A percentile compares a stretch with the other conserved stretches of the same genome.
Conservation (phyloP, 225 moss, liverwort and hornwort genomes). For the Bryoerythrophyllum caledonicum region DNA sequence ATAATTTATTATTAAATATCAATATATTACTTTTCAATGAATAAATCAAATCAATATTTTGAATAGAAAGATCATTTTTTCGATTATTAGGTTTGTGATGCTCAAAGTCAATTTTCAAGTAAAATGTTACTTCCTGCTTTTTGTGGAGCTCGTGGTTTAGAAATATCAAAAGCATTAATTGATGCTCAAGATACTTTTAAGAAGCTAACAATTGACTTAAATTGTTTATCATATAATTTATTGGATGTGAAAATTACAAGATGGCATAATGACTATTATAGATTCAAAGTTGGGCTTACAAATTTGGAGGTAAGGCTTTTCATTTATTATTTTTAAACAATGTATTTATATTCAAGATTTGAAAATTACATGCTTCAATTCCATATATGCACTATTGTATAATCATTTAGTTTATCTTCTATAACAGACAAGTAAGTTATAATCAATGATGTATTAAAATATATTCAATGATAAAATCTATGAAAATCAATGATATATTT, state of each 20-base stretch:
- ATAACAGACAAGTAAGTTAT: too few relatives aligned
- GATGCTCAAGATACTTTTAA: slow-evolving; percentile 80
- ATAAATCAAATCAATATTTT: too few relatives aligned
- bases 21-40: too few relatives aligned
- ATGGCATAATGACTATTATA: slow-evolving; percentile 82
- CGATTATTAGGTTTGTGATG: slow-evolving; percentile 67
- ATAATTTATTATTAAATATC: too few relatives aligned
- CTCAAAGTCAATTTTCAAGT: slow-evolving; percentile 76
- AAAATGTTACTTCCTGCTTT: slow-evolving; percentile 65
- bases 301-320: slow-evolving; percentile 84
- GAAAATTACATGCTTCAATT: too few relatives aligned
- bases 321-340: too few relatives aligned
- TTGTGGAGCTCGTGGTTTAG: slow-evolving; percentile 70
- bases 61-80: background rate
- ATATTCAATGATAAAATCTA: too few relatives aligned
- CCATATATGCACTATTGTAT: too few relatives aligned
- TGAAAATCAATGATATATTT: too few relatives aligned
- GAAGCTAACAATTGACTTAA: slow-evolving; percentile 51
- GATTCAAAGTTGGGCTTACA: slow-evolving; percentile 58
- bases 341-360: too few relatives aligned
- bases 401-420: too few relatives aligned
- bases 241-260: slow-evolving; percentile 76
- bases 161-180: slow-evolving; percentile 70
- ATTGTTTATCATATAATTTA: slow-evolving; percentile 68
- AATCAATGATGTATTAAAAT: too few relatives aligned